Conservation (phyloP, 1,139 yeast genomes). For the Yamadazyma dendronema region DNA sequence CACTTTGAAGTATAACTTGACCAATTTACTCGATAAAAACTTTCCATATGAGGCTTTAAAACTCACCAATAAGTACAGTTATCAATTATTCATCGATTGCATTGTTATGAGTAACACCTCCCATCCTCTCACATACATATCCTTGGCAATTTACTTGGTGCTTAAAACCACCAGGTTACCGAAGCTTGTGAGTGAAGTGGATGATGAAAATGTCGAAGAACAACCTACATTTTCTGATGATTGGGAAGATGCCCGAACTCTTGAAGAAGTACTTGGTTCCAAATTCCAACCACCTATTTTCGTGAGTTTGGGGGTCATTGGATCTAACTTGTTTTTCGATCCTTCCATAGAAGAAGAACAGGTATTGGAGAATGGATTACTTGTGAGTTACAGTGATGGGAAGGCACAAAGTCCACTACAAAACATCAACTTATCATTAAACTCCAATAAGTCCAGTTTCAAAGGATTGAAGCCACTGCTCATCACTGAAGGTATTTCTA, state of each 20-base stretch:
- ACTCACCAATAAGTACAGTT: conserved; percentile 72
- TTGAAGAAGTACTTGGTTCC: conserved; percentile 33
- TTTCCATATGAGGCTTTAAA: conserved; percentile 51
- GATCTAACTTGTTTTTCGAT: conserved; percentile 66
- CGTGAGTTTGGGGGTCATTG: conserved; percentile 73
- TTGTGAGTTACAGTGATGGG: conserved; percentile 67
- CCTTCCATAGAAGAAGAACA: conserved; percentile 85
- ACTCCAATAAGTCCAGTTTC: conserved; percentile 40
- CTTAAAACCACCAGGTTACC: conserved; percentile 78
- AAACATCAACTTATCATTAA: conserved; percentile 50
- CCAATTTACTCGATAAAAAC: conserved; percentile 45
- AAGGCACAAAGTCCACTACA: conserved; percentile 64
- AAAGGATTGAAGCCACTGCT: conserved; percentile 34
- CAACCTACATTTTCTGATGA: conserved; percentile 90
- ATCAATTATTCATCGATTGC: conserved; percentile 74
- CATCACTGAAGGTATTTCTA: conserved; percentile 26
- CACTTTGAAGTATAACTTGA: conserved; percentile 54
- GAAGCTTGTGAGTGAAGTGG: conserved; percentile 58
- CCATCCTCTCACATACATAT: conserved; percentile 75
- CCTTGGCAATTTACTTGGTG: conserved; percentile 79
- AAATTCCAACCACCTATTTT: conserved; percentile 69
- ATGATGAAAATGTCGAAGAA: conserved; percentile 67
- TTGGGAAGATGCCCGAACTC: conserved; percentile 59
- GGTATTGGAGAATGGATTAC: conserved; percentile 78
- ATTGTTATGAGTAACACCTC: conserved; percentile 64